Evolutionary conservation across 345 rosid genomes (phyloP).

Genomic region (Diplotaxis tenuifolia): DNA sequence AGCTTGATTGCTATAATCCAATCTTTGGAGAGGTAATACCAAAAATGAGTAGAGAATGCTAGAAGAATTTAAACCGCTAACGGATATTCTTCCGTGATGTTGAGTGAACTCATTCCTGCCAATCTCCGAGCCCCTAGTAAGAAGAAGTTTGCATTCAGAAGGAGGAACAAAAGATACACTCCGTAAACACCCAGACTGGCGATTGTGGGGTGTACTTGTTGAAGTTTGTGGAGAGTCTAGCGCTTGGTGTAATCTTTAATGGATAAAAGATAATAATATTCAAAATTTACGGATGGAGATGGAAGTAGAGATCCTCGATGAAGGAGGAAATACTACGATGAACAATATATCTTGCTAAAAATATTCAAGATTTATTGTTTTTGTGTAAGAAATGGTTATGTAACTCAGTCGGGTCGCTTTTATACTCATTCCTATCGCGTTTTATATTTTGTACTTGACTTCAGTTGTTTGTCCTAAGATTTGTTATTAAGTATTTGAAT

Average conservation of each 20-base stretch:
- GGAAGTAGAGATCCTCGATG: too few relatives aligned
- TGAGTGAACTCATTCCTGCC: background rate
- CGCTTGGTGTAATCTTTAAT: background rate
- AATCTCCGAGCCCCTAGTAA: background rate
- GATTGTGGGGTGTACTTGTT: background rate
- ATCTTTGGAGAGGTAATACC: background rate
- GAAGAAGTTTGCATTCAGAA: background rate
- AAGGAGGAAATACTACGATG: too few relatives aligned
- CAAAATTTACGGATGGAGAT: background rate
- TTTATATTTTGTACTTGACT: background rate
- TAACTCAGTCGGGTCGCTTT: too few relatives aligned
- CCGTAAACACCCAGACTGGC: background rate
- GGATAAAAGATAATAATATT: background rate
- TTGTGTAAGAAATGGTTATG: too few relatives aligned
- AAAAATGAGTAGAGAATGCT: background rate
- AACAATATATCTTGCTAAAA: too few relatives aligned
- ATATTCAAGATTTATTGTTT: too few relatives aligned
- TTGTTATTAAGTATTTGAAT: too few relatives aligned
- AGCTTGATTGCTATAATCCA: background rate
- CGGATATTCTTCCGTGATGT: background rate
- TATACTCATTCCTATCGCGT: too few relatives aligned
- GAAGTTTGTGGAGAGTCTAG: background rate
- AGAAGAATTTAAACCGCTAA: background rate
- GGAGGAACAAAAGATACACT: background rate
- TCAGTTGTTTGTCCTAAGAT: too few relatives aligned